Evolutionary conservation across 768 basidiomycete genomes (phyloP).

Genomic region (Pulveroboletus sp.): DNA sequence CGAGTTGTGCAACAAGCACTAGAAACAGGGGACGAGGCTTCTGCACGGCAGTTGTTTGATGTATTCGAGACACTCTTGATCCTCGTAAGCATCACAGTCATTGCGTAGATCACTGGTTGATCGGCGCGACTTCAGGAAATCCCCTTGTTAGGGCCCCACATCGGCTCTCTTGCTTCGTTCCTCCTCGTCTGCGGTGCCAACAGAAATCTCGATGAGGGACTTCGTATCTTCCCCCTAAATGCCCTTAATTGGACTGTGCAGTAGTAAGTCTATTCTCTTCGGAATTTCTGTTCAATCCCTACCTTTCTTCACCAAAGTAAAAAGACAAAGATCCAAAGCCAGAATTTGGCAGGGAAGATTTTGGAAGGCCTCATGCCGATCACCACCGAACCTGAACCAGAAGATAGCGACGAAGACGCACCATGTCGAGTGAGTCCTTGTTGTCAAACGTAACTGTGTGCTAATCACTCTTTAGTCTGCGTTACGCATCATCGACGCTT

Average conservation of each 20-base stretch:
- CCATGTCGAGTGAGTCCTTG: conserved; percentile 71
- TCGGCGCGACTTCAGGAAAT: conserved; percentile 59
- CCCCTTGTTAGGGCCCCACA: conserved; percentile 86
- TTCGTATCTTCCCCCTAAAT: conserved; percentile 88
- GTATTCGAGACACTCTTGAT: conserved; percentile 94
- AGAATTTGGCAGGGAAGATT: conserved; percentile 79
- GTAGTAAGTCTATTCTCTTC: conserved; percentile 54
- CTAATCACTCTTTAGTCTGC: conserved; percentile 57
- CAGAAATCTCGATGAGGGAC: conserved; percentile 65
- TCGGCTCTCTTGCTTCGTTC: conserved; percentile 84
- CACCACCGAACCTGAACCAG: conserved; percentile 88
- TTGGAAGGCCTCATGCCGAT: conserved; percentile 92
- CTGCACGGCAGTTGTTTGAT: conserved; percentile 88
- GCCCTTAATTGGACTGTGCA: conserved; percentile 95
- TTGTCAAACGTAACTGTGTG: neutral
- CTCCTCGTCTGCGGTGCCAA: conserved; percentile 82
- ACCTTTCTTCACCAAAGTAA: conserved; percentile 52
- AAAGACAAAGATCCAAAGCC: conserved; percentile 89
- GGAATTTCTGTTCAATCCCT: neutral
- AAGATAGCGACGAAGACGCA: conserved; percentile 89
- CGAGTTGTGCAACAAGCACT: conserved; percentile 83
- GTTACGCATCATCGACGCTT: conserved; percentile 88
- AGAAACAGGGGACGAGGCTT: conserved; percentile 71
- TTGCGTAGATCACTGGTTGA: conserved; percentile 1
- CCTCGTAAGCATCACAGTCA: conserved; percentile 49